Base-by-base conservation (phyloP, 2,329 filamentous ascomycete genomes). In the Apiospora sp. region DNA sequence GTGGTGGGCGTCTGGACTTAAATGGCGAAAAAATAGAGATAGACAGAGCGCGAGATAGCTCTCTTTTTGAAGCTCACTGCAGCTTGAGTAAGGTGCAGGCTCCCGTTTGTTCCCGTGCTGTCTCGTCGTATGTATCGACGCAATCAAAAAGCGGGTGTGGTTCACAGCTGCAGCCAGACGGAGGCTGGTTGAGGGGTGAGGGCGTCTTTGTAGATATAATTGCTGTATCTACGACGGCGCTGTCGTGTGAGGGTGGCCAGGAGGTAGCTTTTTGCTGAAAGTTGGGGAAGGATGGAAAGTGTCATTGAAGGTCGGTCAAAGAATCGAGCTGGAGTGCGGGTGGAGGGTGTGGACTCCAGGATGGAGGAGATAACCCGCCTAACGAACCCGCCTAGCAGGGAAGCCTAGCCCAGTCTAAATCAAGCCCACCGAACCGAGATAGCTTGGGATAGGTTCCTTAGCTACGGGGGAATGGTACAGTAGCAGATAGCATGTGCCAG, bases 291-390 rank as follows among this genome's bases (percentile, higher is more conserved):
- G 58, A 64, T 41, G 19, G 58, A 41, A 37, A 41, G 58, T 64
- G 58, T 64, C 58, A 64, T 64, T 19, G 58, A 61, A 61, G 54
- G 54, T 61, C 58, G 58, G 58, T 64, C 58, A 64, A 51, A 41
- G 58, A 37, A 19, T 37, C 22, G 58, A 64, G 27, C 27, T 30
- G 27, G 30, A 41, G 58, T 64, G 58, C 34, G 58, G 58, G 54
- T 61, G 58, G 58, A 64, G 58, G 58, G 34, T 41, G 58, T 41
- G 58, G 58, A 37, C 58, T 34, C 58, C 58, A 64, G 34, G 41
- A 64, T 64, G 37, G 58, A 64, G 58, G 58, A 64, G 58, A 64
- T n/a, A 64, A 64, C 58, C 54, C 54, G 34, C 58, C 34, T 34
- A n/a, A 41, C 34, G 34, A 64, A 19, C 34, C 34, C 19, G 58